Evolutionary conservation across 495 filamentous ascomycete species (phyloP).

Genomic region (Aspergillus avenaceus): DNA sequence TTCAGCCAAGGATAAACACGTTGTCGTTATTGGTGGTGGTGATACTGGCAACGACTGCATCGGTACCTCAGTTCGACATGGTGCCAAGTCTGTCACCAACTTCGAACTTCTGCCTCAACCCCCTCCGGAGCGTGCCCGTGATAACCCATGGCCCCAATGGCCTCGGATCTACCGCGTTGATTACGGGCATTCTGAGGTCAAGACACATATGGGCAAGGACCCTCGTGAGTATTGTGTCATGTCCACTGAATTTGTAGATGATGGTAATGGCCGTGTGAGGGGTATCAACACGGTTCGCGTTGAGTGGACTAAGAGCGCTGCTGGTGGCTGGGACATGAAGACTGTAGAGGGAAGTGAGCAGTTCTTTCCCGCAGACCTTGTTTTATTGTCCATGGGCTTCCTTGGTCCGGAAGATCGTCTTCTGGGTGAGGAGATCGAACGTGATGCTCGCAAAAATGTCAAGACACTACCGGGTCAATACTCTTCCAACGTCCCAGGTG

Average conservation of each 20-base stretch:
- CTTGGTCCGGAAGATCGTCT: constrained; percentile 90
- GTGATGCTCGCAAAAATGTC: constrained; percentile 92
- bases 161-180: constrained; percentile 97
- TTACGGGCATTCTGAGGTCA: constrained; percentile 95
- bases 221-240: constrained; percentile 98
- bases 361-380: constrained; percentile 96
- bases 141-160: constrained; percentile 99
- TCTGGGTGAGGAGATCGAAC: constrained; percentile 82
- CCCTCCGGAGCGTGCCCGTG: constrained; percentile 85
- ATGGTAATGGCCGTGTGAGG: constrained; percentile 83
- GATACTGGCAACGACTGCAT: constrained; percentile 99
- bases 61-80: constrained; percentile 95
- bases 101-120: constrained; percentile 97
- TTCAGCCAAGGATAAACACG: constrained; percentile 93
- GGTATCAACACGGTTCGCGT: constrained; percentile 98
- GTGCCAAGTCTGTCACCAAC: constrained; percentile 94
- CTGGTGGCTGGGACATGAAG: constrained; percentile 99
- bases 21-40: constrained; percentile 96
- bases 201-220: constrained; percentile 95
- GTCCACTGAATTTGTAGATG: constrained; percentile 96
- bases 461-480: constrained; percentile 93
- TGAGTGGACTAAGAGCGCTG: constrained; percentile 88
- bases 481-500: constrained; percentile 78
- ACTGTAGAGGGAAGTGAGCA: constrained; percentile 91
- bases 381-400: constrained; percentile 98